Evolutionary conservation across 345 rosid species (phyloP), one percentile per base, ranked within the genome.

Genomic region (Raphanus sativus): DNA sequence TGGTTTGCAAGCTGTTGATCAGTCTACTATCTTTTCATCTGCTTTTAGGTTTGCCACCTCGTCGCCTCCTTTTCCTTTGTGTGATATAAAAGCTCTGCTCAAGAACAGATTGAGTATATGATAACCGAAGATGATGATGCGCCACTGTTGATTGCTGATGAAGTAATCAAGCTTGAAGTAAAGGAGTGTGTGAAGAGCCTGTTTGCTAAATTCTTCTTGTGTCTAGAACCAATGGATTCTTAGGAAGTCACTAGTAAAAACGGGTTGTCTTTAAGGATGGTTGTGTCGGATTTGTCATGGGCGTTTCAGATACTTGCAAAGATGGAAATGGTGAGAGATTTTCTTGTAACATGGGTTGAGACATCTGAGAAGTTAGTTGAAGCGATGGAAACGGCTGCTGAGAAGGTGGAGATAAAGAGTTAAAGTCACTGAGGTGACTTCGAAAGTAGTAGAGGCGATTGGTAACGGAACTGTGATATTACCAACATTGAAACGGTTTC

Each of bases 21-120:
- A 76, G 3, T 83, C 87, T 5, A 84, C 88, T 63, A 81, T 92
- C 73, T 92, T 94, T 81, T 61, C 84, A 33, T 83, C 91, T 3
- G 87, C 95, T 30, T 70, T 91, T 78, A 84, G 73, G 52, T 88
- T 92, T 76, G 95, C 90, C 78, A 88, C 90, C 8, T 90, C 98
- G 32, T 87, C 90, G 0, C 91, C 90, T 7, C 81, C 87, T 73
- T 66, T 81, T 21, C 59, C 72, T 33, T 70, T 88, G 84, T 81
- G 83, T 33, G 88, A 86, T 71, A 86, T 94, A 15, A 94, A 89
- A 84, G 77, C 82, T 82, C 92, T 3, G 89, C 89, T 7, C 96
- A 94, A 83, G 97, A 90, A 84, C 97, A 92, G 77, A 87, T 90
- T 7, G 97, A 90, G 67, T 92, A 92, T 86, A 89, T 92, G 93